phyloP scores from a whole-genome alignment of 371 early-diverging fungal genomes.

The Fennellomyces sp. region DNA sequence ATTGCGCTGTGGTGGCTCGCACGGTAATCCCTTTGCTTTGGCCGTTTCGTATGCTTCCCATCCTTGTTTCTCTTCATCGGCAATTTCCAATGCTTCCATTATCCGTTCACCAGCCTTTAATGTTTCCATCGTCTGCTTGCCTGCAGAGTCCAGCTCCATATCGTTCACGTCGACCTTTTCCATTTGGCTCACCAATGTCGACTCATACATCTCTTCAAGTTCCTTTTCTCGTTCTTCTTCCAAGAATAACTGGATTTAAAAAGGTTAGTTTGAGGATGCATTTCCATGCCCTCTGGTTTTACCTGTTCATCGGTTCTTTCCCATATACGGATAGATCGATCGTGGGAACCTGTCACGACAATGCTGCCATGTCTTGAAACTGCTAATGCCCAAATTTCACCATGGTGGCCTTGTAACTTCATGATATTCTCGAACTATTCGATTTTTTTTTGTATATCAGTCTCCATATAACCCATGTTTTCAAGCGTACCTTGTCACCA shows the following conservation, averaged over 20 bases:
- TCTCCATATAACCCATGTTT: too few relatives aligned
- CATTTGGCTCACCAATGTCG: conserved; percentile 69
- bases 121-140: conserved; percentile 86
- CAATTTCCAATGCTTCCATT: conserved; percentile 88
- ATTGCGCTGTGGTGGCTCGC: conserved; percentile 64
- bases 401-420: conserved; percentile 89
- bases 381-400: conserved; percentile 92
- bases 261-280: background rate
- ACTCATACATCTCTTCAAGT: conserved; percentile 87
- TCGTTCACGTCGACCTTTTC: conserved; percentile 60
- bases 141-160: conserved; percentile 76
- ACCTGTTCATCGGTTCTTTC: conserved; percentile 93
- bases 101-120: conserved; percentile 92
- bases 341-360: conserved; percentile 87
- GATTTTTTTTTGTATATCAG: too few relatives aligned
- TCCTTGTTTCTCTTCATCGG: conserved; percentile 77
- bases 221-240: conserved; percentile 97
- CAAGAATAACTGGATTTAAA: conserved; percentile 66
- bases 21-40: conserved; percentile 51
- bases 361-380: conserved; percentile 87
- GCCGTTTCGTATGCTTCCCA: conserved; percentile 68
- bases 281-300: background rate
- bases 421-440: conserved; percentile 91
- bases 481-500: conserved; percentile 91
- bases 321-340: conserved; percentile 93